Conservation (phyloP, 2,329 filamentous ascomycete genomes). For the Trichoderma oligosporum region DNA sequence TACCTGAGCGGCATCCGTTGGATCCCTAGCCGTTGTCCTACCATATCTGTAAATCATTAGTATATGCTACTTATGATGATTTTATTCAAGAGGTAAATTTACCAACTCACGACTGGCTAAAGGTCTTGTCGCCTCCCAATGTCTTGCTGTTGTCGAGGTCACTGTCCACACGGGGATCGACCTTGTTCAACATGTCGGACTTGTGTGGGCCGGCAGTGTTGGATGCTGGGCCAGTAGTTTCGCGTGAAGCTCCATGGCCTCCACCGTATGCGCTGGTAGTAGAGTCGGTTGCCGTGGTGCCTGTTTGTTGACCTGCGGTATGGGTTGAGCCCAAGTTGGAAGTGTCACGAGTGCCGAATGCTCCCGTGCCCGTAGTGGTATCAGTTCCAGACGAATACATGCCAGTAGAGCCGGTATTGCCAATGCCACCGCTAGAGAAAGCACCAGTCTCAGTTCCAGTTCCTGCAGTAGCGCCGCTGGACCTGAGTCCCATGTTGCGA, state of each 20-base stretch:
- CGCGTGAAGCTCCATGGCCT: conserved; percentile 20
- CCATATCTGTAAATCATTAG: neutral
- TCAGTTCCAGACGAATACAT: neutral
- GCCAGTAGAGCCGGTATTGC: conserved; percentile 23
- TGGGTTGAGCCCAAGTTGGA: neutral
- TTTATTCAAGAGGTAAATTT: neutral
- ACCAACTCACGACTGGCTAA: conserved; percentile 36
- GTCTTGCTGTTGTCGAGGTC: conserved; percentile 54
- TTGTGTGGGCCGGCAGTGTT: conserved; percentile 45
- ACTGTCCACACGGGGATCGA: conserved; percentile 53
- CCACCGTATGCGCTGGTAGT: conserved; percentile 17
- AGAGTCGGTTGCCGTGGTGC: conserved; percentile 24
- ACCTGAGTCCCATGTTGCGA: conserved; percentile 27
- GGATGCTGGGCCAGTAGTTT: conserved; percentile 31
- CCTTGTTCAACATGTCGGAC: conserved; percentile 51
- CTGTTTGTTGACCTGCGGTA: neutral
- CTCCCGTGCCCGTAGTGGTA: neutral
- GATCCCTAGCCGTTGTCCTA: conserved; percentile 36
- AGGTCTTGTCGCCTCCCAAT: conserved; percentile 50
- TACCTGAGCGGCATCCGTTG: conserved; percentile 54
- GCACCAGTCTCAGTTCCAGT: conserved; percentile 22
- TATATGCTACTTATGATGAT: neutral
- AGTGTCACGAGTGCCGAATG: neutral
- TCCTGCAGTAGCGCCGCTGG: conserved; percentile 17
- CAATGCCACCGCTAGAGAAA: conserved; percentile 16